A percentile compares a stretch with the other conserved stretches of the same genome.
These are phyloP conservation scores for Lactarius hengduanensis DNA, from an alignment of 768 basidiomycete genomes.

Conservation along the genomic window DNA sequence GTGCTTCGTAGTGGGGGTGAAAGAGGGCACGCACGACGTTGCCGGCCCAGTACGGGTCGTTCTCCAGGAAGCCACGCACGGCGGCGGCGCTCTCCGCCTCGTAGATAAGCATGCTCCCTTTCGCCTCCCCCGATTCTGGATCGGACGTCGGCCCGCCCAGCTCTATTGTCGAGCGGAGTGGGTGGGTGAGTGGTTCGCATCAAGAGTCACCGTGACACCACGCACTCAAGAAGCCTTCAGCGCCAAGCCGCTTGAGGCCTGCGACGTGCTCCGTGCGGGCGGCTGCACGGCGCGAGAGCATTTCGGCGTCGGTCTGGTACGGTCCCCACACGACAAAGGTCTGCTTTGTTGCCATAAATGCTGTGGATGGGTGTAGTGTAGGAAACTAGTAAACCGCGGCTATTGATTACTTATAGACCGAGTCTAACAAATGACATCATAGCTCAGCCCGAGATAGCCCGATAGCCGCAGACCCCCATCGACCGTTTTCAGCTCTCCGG, in stretches of 20 bases:
- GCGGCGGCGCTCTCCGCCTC: constrained; percentile 54
- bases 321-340: constrained; percentile 20
- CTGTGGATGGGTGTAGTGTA: no score
- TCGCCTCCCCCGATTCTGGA: constrained; percentile 43
- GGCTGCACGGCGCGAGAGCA: constrained; percentile 4
- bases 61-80: constrained; percentile 41
- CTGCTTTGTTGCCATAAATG: no score
- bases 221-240: constrained; percentile 29
- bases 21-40: constrained; percentile 38
- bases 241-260: background rate
- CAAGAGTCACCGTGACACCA: no score
- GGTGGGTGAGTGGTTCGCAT: constrained; percentile 26
- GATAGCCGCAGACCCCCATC: no score
- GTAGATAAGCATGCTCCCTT: constrained; percentile 57
- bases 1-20: no score
- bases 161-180: constrained; percentile 28
- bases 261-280: constrained; percentile 1
- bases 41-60: constrained; percentile 44
- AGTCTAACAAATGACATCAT: no score
- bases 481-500: background rate
- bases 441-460: no score
- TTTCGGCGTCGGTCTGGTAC: constrained; percentile 10
- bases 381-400: no score
- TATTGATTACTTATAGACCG: no score
- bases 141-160: constrained; percentile 5